Evolutionary conservation across 441 rosid species (phyloP).

Genomic region (Populus hybrid): DNA sequence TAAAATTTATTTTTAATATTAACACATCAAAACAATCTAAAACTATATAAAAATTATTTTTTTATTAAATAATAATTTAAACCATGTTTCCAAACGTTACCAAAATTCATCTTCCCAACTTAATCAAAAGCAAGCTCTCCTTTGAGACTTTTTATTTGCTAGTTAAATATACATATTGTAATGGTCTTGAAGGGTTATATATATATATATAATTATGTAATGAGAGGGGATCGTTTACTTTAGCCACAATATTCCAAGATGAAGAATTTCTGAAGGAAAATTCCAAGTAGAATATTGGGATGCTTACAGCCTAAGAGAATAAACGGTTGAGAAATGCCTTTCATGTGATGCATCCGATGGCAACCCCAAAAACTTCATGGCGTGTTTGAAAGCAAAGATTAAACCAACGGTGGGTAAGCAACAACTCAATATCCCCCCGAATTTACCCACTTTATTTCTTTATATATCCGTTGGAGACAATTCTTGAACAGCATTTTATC

Average conservation of each 20-base stretch:
- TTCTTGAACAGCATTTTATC: background rate
- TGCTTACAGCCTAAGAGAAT: constrained; percentile 44
- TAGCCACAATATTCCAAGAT: background rate
- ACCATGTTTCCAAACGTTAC: rapidly evolving
- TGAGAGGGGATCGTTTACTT: background rate
- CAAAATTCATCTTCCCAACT: too few species aligned
- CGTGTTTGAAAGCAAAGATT: constrained; percentile 54
- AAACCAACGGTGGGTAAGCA: constrained; percentile 46
- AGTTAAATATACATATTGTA: too few species aligned
- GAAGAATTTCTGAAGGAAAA: background rate
- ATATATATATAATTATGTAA: background rate
- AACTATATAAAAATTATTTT: too few species aligned
- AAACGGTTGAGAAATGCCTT: constrained; percentile 56
- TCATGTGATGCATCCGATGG: constrained; percentile 40
- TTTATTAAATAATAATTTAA: too few species aligned
- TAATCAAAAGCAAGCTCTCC: too few species aligned
- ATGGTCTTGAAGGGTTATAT: too few species aligned
- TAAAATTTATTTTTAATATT: too few species aligned
- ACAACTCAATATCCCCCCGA: constrained; percentile 6
- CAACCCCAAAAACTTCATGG: constrained; percentile 29
- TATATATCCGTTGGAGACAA: background rate
- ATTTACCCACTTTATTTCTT: background rate
- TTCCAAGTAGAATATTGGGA: background rate
- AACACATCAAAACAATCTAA: too few species aligned
- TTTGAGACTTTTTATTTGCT: too few species aligned